Conservation (phyloP, 257 asterid species). For the Plantago major region DNA sequence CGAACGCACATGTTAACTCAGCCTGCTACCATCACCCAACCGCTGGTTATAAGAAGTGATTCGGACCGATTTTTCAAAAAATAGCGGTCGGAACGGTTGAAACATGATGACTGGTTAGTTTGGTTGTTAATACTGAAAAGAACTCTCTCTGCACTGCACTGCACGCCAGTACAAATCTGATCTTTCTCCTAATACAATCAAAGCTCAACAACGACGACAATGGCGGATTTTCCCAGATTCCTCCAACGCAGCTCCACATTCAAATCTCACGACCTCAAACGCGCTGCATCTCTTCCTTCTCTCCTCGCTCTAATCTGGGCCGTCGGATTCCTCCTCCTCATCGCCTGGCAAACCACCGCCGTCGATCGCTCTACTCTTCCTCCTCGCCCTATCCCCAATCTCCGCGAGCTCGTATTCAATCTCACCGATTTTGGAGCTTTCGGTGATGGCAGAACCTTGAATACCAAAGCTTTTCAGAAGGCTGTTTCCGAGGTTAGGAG, state of each 20-base stretch:
- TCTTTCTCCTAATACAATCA: no score
- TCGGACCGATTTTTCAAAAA: no score
- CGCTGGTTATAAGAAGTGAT: no score
- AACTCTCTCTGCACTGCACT: no score
- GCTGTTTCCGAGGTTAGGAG: conserved; percentile 59
- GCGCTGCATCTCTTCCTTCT: conserved; percentile 31
- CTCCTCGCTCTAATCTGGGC: conserved; percentile 56
- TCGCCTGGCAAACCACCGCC: conserved; percentile 59
- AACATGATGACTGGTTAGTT: no score
- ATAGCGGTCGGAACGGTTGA: no score
- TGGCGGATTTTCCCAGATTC: conserved; percentile 48
- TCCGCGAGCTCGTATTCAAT: conserved; percentile 58
- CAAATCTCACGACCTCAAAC: conserved; percentile 30
- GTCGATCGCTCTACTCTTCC: conserved; percentile 41
- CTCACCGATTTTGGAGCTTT: conserved; percentile 82
- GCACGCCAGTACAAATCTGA: no score
- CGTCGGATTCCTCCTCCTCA: conserved; percentile 56
- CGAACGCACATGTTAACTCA: no score
- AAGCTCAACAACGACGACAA: conserved; percentile 15
- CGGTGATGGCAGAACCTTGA: conserved; percentile 73
- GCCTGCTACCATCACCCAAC: no score
- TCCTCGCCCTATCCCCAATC: conserved; percentile 57
- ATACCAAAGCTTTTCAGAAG: conserved; percentile 66
- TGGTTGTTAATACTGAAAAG: no score
- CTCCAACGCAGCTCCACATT: conserved; percentile 32